Evolutionary conservation across 2,329 filamentous ascomycete species (phyloP).

Genomic region (Sclerotinia borealis): DNA sequence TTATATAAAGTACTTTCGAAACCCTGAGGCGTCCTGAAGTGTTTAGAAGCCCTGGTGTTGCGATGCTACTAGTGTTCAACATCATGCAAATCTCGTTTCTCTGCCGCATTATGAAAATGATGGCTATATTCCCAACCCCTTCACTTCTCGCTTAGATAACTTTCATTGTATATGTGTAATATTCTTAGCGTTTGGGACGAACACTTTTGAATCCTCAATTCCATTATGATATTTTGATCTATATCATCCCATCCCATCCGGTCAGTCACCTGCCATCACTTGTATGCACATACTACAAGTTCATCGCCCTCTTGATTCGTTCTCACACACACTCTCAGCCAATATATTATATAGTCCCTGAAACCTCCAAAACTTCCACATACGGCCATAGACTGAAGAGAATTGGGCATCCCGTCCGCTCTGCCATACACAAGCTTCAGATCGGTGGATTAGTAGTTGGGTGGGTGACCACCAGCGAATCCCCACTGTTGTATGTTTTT

Average conservation of each 20-base stretch:
- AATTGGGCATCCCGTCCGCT: constrained; percentile 5
- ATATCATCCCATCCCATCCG: background rate
- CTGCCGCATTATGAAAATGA: background rate
- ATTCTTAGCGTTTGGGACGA: background rate
- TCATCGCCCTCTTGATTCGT: too few species aligned
- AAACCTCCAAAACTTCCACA: background rate
- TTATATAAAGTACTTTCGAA: background rate
- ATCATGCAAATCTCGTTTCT: background rate
- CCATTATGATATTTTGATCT: background rate
- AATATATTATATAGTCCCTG: background rate
- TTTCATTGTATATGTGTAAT: background rate
- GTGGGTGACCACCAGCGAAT: constrained; percentile 1
- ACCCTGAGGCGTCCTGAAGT: background rate
- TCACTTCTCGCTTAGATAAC: background rate
- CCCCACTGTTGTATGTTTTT: background rate
- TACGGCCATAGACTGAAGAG: constrained; percentile 5
- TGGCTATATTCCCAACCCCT: background rate
- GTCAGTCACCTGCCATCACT: too few species aligned
- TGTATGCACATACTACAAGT: too few species aligned
- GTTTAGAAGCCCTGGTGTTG: background rate
- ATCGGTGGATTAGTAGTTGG: constrained; percentile 4
- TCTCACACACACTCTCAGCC: background rate
- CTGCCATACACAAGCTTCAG: constrained; percentile 4
- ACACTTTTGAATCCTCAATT: too few species aligned
- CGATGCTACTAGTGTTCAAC: background rate